Base-by-base conservation (phyloP, 495 filamentous ascomycete species). In the Penicillium cinerascens region DNA sequence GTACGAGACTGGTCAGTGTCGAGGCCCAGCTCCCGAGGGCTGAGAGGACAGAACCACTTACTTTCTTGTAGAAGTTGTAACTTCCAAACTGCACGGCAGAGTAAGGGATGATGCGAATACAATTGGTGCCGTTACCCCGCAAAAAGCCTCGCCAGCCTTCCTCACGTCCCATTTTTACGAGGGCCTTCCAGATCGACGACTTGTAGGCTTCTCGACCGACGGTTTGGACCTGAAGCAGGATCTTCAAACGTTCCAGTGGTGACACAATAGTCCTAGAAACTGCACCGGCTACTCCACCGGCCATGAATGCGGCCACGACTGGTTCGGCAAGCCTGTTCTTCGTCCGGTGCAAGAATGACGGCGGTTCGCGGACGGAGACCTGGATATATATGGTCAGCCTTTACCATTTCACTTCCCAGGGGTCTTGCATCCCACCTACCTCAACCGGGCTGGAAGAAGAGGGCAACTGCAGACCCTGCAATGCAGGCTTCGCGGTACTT, bases 11-110 rank as follows among this genome's bases (percentile, higher is more conserved):
- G 16, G 39, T 50, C 21, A 50, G 47, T 7, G 6, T 10, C 9
- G 11, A 20, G 29, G 1, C 10, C 11, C 29, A 50, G 13, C 29
- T 18, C n/a, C 15, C 23, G 17, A 22, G n/a, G 35, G 11, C 11
- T 9, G 22, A 40, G n/a, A 16, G 9, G 11, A 33, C 6, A 43
- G 21, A 37, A 10, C 22, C 5, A 75, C 84, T 67, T 73, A 96
- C 92, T 76, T 84, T 82, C 74, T 95, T 97, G 70, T 97, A 98
- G 56, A 97, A 86, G 64, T 92, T 97, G 69, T 97, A 98, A 63
- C 89, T 92, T 37, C 92, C 89, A 72, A 98, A 98, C 67, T 98
- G 93, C 20, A 98, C 93, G 1, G 93, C 93, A 37, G 91, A 96
- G 69, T 98, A 98, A 11, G 93, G 93, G 37, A 98, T 89, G 47